Evolutionary conservation across 768 basidiomycete genomes (phyloP), one percentile per base, ranked within the genome.

Genomic region (Tephrocybe sp.): DNA sequence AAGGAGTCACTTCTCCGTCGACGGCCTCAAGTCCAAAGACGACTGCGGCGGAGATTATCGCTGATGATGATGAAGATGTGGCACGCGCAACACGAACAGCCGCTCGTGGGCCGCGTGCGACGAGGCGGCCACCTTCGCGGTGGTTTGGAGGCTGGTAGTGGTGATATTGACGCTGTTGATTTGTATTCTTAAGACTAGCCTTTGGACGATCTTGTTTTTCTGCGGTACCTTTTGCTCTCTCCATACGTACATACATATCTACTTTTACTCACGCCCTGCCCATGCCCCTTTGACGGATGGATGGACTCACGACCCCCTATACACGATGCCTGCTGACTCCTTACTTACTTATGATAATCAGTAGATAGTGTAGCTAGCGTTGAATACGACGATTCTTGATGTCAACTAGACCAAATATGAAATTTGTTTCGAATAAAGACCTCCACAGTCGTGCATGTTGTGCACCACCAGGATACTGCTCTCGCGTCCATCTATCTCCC

Each of bases 1-100:
- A 86, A 60, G 77, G 76, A 6, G 74, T 75, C 24, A 79, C 78
- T 18, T 69, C 78, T n/a, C 73, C 78, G 9, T 75, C 79, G 28
- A 77, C 79, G 6, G 74, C 82, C n/a, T 73, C 76, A 5, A 83
- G 82, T 62, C 88, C 87, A 15, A 81, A 80, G 53, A 92, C 89
- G 21, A 91, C 89, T 12, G 80, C 86, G 11, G 72, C 91, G 21
- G 86, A 82, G 55, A 73, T 86, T 34, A 60, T 83, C 32, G 82
- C 83, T 28, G 87, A 90, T 47, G 83, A 85, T 34, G 77, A 78
- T 67, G 61, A 76, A 5, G 72, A 72, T 18, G 66, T n/a, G n/a
- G n/a, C 55, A 40, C 68, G 64, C 19, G 54, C 54, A 54, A 69
- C 64, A 31, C 64, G 66, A 47, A 73, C 75, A 27, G 68, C 78